Percentiles rank a stretch among this genome's conserved stretches.
Evolutionary conservation across 2,329 filamentous ascomycete genomes (phyloP).

Genomic region (Chalaropsis thielavioides): DNA sequence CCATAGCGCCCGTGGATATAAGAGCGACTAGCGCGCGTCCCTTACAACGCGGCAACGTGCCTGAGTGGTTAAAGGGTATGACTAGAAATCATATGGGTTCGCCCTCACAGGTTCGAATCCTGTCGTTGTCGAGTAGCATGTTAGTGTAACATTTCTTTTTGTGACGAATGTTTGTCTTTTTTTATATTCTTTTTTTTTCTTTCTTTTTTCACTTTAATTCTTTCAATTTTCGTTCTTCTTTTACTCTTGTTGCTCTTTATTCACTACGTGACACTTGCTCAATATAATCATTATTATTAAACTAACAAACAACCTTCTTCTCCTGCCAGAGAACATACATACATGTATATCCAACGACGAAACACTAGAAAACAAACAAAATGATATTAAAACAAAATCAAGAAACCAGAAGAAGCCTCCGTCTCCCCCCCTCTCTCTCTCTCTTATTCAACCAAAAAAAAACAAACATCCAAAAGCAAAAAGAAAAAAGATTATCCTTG

Average conservation of each 20-base stretch:
- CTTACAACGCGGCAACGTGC: constrained; percentile 13
- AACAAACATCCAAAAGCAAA: neutral
- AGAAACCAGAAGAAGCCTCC: neutral
- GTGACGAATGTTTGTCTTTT: neutral
- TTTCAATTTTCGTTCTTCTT: neutral
- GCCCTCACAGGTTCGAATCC: constrained; percentile 17
- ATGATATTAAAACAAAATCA: neutral
- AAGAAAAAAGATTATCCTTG: no score
- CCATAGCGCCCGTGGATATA: no score
- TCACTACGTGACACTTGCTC: neutral
- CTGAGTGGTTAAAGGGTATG: constrained; percentile 18
- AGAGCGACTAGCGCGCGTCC: no score
- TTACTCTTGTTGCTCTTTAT: neutral
- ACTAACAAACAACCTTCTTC: no score
- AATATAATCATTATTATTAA: no score
- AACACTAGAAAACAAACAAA: neutral
- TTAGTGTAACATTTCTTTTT: constrained; percentile 5
- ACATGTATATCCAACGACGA: neutral
- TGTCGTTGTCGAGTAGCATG: constrained; percentile 13
- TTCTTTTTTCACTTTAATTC: neutral
- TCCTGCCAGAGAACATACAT: no score
- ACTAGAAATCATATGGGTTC: constrained; percentile 18
- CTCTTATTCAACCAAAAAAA: neutral
- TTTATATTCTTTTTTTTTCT: neutral
- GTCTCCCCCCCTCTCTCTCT: neutral